phyloP scores from a whole-genome alignment of 2,329 filamentous ascomycete species.

The Aspergillus pseudoviridinutans region DNA sequence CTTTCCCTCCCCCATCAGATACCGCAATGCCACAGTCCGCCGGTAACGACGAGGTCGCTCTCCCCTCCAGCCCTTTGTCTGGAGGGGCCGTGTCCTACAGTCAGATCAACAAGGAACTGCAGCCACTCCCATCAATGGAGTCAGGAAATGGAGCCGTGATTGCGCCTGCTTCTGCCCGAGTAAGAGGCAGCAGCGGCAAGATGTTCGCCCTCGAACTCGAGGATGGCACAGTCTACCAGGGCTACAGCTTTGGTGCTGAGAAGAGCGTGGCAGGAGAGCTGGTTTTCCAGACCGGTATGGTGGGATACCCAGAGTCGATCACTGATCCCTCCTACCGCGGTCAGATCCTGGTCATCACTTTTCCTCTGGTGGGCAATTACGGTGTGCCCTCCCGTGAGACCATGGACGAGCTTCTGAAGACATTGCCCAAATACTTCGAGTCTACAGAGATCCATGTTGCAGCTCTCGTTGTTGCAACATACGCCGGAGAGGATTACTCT shows the following conservation, averaged over 20 bases:
- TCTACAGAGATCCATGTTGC: constrained; percentile 89
- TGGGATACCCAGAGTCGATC: constrained; percentile 94
- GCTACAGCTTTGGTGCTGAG: constrained; percentile 91
- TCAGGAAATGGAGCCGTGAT: constrained; percentile 35
- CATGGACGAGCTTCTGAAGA: constrained; percentile 77
- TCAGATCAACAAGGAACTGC: constrained; percentile 29
- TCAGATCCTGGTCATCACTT: constrained; percentile 95
- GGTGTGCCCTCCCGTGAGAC: constrained; percentile 85
- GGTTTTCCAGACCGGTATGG: constrained; percentile 99
- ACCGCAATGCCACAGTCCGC: constrained; percentile 29
- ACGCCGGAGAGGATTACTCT: constrained; percentile 91
- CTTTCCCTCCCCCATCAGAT: constrained; percentile 20
- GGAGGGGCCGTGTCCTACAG: constrained; percentile 39
- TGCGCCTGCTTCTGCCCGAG: constrained; percentile 59
- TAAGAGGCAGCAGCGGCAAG: constrained; percentile 51
- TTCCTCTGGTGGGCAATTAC: constrained; percentile 95
- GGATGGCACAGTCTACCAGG: constrained; percentile 86
- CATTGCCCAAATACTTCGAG: constrained; percentile 90
- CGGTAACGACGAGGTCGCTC: constrained; percentile 26
- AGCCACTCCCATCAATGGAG: constrained; percentile 27
- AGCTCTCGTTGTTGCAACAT: constrained; percentile 84
- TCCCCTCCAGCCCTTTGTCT: constrained; percentile 38
- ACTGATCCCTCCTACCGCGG: constrained; percentile 84
- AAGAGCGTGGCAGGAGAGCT: constrained; percentile 95
- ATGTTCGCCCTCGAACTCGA: constrained; percentile 86